These are phyloP conservation scores for Colletotrichum liriopes DNA, from an alignment of 2,329 filamentous ascomycete species.

Conservation along the genomic window DNA sequence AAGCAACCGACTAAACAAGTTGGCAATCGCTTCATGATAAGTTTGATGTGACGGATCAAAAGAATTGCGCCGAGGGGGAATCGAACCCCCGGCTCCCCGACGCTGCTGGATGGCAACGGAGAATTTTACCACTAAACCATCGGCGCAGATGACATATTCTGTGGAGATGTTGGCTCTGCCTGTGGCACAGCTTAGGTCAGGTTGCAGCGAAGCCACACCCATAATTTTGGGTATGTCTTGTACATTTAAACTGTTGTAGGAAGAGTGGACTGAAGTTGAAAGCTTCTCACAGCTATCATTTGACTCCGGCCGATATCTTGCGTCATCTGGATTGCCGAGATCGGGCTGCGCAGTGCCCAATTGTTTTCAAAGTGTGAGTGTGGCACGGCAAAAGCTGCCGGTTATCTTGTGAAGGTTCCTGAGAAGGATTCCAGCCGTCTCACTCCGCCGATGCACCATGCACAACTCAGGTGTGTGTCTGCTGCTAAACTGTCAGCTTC, in stretches of 20 bases:
- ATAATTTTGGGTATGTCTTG: neutral
- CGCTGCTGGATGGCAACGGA: slow-evolving; percentile 39
- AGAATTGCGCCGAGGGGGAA: slow-evolving; percentile 37
- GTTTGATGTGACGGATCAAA: neutral
- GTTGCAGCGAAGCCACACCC: too few relatives aligned
- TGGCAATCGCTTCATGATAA: neutral
- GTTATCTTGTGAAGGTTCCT: neutral
- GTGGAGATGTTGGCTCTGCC: accelerated
- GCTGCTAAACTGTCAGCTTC: slow-evolving; percentile 9
- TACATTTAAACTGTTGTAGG: too few relatives aligned
- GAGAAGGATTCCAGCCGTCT: slow-evolving; percentile 10
- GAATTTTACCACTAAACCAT: slow-evolving; percentile 43
- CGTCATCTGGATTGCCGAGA: neutral
- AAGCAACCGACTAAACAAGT: too few relatives aligned
- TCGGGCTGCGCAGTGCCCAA: neutral
- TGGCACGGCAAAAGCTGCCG: slow-evolving; percentile 3
- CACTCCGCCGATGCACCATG: slow-evolving; percentile 24
- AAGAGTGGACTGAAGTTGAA: neutral
- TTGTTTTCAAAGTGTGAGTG: neutral
- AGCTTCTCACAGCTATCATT: neutral
- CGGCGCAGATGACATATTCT: slow-evolving; percentile 11
- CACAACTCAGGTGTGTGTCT: neutral
- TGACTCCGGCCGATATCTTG: neutral
- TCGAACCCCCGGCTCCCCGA: slow-evolving; percentile 42
- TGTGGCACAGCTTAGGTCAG: neutral